Conservation (phyloP, 75 land plant genomes). For the Cupressus sempervirens region DNA sequence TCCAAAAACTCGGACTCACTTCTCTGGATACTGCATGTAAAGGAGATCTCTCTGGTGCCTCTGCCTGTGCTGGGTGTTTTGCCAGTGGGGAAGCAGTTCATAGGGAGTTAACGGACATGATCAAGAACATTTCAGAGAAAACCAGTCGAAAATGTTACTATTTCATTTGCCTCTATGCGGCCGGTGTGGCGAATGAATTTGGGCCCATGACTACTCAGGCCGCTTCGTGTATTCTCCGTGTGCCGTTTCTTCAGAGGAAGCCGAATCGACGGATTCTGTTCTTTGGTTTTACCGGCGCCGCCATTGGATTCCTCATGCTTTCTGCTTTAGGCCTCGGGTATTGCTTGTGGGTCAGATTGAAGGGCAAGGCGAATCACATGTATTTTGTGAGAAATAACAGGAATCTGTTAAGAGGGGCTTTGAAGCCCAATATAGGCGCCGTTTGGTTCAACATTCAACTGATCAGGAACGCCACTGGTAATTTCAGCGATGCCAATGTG, state of each 20-base stretch:
- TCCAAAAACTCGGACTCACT: neutral
- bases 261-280: neutral
- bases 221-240: constrained; percentile 35
- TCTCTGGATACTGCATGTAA: neutral
- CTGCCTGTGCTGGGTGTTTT: neutral
- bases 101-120: neutral
- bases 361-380: neutral
- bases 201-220: constrained; percentile 37
- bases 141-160: constrained; percentile 31
- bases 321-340: neutral
- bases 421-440: neutral
- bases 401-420: neutral
- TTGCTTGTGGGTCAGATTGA: neutral
- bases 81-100: neutral
- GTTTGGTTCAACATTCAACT: constrained; percentile 17
- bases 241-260: constrained; percentile 9
- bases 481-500: constrained; percentile 16
- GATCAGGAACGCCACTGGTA: constrained; percentile 23
- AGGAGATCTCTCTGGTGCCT: neutral
- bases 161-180: constrained; percentile 41
- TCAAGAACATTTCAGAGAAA: neutral
- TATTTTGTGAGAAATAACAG: neutral
- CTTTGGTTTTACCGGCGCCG: neutral
- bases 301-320: neutral
- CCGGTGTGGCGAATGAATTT: constrained; percentile 32